Evolutionary conservation across 2,329 filamentous ascomycete genomes (phyloP).

Genomic region (Microsporum audouinii): DNA sequence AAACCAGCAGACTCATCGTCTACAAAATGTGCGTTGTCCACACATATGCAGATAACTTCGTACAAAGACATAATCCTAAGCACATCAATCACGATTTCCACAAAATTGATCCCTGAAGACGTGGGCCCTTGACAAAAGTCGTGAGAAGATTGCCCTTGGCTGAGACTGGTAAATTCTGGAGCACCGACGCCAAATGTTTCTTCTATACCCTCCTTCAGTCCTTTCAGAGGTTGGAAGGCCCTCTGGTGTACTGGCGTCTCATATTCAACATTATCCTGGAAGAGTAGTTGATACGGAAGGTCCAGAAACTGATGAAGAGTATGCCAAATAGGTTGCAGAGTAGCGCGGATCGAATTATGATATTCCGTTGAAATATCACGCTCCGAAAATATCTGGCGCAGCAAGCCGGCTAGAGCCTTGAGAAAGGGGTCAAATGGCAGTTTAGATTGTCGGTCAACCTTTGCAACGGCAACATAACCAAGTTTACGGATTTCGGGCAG

Average conservation of each 20-base stretch:
- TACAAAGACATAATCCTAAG: slow-evolving; percentile 68
- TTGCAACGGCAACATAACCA: slow-evolving; percentile 50
- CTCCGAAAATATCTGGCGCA: slow-evolving; percentile 55
- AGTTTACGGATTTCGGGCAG: slow-evolving; percentile 46
- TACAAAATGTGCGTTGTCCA: slow-evolving; percentile 85
- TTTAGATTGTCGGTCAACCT: slow-evolving; percentile 48
- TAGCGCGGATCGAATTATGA: slow-evolving; percentile 46
- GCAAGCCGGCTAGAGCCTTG: slow-evolving; percentile 48
- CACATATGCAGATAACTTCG: slow-evolving; percentile 76
- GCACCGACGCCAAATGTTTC: slow-evolving; percentile 24
- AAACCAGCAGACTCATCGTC: slow-evolving; percentile 79
- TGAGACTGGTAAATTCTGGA: slow-evolving; percentile 24
- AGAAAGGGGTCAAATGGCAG: slow-evolving; percentile 52
- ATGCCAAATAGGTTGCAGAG: slow-evolving; percentile 47
- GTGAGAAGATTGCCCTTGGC: slow-evolving; percentile 26
- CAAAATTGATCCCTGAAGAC: slow-evolving; percentile 53
- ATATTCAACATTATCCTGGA: slow-evolving; percentile 27
- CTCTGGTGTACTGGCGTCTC: slow-evolving; percentile 21
- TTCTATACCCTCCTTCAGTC: slow-evolving; percentile 22
- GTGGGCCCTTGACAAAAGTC: slow-evolving; percentile 21
- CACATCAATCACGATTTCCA: slow-evolving; percentile 81
- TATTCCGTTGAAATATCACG: slow-evolving; percentile 51
- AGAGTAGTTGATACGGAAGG: slow-evolving; percentile 54
- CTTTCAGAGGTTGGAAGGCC: slow-evolving; percentile 18
- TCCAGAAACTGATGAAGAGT: slow-evolving; percentile 48